Conservation (phyloP, 2,329 filamentous ascomycete genomes). For the Cryphonectria nitschkei region DNA sequence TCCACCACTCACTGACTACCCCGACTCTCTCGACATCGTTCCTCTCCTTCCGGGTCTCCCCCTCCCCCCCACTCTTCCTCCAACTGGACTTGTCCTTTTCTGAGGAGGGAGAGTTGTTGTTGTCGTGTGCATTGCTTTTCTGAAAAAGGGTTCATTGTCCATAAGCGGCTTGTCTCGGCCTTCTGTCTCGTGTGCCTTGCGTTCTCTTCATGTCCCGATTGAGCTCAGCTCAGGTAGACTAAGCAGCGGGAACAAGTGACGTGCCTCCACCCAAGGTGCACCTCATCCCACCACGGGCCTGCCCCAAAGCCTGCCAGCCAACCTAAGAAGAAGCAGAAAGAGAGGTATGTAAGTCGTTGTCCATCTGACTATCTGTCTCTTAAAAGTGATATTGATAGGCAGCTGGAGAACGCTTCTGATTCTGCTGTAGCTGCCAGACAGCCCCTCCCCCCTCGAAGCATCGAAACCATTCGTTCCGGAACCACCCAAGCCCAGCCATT, state of each 20-base stretch:
- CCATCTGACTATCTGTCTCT: neutral
- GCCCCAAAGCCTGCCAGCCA: neutral
- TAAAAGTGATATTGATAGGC: neutral
- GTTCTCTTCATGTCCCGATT: neutral
- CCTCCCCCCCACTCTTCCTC: neutral
- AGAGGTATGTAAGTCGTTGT: neutral
- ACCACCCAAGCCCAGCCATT: slow-evolving; percentile 10
- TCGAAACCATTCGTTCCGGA: neutral
- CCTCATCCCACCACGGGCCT: neutral
- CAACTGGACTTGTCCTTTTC: neutral
- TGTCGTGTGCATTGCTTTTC: neutral
- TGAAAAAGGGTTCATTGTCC: neutral
- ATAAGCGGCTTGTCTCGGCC: neutral
- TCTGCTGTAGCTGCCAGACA: slow-evolving; percentile 1
- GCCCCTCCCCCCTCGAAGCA: neutral
- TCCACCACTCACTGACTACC: neutral
- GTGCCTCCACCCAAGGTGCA: slow-evolving; percentile 10
- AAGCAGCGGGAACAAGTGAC: slow-evolving; percentile 14
- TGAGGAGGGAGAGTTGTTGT: neutral
- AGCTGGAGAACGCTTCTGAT: neutral
- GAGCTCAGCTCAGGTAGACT: neutral
- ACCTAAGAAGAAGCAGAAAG: neutral
- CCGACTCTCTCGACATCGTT: neutral
- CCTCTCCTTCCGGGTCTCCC: neutral
- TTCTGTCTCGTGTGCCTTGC: neutral